Evolutionary conservation across 805 yeast species (phyloP), one percentile per base, ranked within the genome.

Genomic region (Scheffersomyces amazonensis): DNA sequence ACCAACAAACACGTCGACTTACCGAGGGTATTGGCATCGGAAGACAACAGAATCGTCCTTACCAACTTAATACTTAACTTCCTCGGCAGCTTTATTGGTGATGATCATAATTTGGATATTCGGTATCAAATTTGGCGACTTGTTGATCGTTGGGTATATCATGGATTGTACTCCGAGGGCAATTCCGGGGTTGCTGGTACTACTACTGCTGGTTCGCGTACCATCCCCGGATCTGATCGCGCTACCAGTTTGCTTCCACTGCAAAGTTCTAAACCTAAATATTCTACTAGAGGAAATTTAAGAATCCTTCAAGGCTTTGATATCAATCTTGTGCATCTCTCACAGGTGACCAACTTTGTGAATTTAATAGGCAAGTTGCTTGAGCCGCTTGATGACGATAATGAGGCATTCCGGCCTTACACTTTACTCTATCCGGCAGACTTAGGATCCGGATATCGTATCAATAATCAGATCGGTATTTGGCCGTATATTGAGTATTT

Each of bases 401-500:
- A 47, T 21, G 49, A 61, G 32, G 58, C 58, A 3, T 66, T 71
- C 32, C 25, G 44, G 4, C 40, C 41, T 19, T 72, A 76, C 23
- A 39, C 51, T 4, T 52, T 81, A 11, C 69, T 78, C 10, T 84
- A 71, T 49, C 96, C 96, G 1, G 49, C 65, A 5, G 77, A 73
- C 36, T 56, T 88, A 19, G 96, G 96, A 0, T 54, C 56, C 2
- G 66, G 69, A 0, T 75, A 80, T 45, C 72, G 95, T 49, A 34
- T 43, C 24, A 54, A 59, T 36, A 75, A 56, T 32, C 54, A 66
- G 22, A 57, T 69, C 13, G 96, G 96, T 2, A 60, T 88, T 5
- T 78, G 89, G 78, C 88, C 93, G 2, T 91, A 90, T 50, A 56
- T 86, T 37, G 91, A 87, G 37, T 88, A 78, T 49, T 55, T 89